phyloP scores from a whole-genome alignment of 2,329 filamentous ascomycete species.

The Cladophialophora carrionii region DNA sequence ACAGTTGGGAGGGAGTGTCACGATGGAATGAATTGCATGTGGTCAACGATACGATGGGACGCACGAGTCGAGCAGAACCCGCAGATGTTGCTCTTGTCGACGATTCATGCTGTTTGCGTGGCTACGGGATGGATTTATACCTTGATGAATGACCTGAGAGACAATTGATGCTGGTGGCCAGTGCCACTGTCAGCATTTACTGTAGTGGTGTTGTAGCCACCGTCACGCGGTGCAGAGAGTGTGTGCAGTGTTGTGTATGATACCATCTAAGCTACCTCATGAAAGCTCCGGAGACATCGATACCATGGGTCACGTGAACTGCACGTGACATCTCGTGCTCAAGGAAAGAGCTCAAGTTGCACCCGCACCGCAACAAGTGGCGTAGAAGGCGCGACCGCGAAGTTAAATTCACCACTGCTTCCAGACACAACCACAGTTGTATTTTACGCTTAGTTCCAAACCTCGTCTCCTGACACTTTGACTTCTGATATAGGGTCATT shows the following conservation, averaged over 20 bases:
- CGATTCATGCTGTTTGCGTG: neutral
- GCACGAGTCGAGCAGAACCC: neutral
- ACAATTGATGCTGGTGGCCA: neutral
- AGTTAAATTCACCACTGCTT: neutral
- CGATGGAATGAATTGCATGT: neutral
- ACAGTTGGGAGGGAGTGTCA: neutral
- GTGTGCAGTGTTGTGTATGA: too few species aligned
- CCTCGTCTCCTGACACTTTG: neutral
- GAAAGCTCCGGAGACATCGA: too few species aligned
- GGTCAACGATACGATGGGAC: neutral
- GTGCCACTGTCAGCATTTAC: neutral
- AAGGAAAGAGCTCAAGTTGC: too few species aligned
- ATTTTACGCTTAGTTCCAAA: neutral
- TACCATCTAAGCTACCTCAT: too few species aligned
- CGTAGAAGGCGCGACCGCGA: neutral
- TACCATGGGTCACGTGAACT: too few species aligned
- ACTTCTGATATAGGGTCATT: neutral
- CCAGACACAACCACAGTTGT: neutral
- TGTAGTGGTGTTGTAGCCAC: too few species aligned
- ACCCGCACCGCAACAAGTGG: too few species aligned
- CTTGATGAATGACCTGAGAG: neutral
- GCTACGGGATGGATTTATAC: neutral
- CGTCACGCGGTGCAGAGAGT: too few species aligned
- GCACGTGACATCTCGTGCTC: too few species aligned
- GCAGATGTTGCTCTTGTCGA: neutral